Conservation (phyloP, 768 basidiomycete species). For the Hypholoma sublateritium region DNA sequence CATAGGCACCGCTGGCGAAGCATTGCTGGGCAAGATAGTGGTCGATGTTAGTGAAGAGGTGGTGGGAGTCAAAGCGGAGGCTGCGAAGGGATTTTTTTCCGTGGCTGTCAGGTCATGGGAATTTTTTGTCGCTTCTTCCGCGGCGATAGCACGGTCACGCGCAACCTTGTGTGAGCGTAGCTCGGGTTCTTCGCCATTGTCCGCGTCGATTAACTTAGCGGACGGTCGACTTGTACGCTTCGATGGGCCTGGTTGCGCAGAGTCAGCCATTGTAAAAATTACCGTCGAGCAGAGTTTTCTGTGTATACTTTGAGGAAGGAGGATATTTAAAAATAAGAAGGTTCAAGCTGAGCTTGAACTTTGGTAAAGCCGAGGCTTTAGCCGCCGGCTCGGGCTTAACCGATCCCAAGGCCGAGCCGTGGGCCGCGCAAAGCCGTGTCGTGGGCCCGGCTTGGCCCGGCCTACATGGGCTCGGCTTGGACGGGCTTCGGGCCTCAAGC, state of each 20-base stretch:
- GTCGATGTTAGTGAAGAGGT: neutral
- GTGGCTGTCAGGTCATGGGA: neutral
- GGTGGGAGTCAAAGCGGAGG: neutral
- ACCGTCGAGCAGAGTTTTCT: neutral
- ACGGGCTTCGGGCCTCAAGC: conserved; percentile 11
- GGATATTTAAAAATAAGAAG: neutral
- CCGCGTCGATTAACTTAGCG: neutral
- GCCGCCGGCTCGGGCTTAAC: conserved; percentile 11
- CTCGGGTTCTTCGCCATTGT: neutral
- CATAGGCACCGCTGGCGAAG: no score
- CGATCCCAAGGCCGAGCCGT: conserved; percentile 9
- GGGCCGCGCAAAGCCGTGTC: conserved; percentile 9
- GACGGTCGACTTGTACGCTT: neutral
- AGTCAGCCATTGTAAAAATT: neutral
- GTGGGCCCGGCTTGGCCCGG: neutral
- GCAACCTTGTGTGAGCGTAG: neutral
- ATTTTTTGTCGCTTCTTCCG: neutral
- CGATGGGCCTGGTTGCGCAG: neutral
- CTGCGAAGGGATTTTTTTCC: neutral
- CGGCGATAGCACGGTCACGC: neutral
- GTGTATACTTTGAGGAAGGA: neutral
- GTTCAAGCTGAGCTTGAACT: neutral
- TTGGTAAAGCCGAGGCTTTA: conserved; percentile 5
- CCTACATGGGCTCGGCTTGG: conserved; percentile 5
- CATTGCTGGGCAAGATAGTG: no score